Evolutionary conservation across 495 filamentous ascomycete species (phyloP).

Genomic region (Tuber calosporum): DNA sequence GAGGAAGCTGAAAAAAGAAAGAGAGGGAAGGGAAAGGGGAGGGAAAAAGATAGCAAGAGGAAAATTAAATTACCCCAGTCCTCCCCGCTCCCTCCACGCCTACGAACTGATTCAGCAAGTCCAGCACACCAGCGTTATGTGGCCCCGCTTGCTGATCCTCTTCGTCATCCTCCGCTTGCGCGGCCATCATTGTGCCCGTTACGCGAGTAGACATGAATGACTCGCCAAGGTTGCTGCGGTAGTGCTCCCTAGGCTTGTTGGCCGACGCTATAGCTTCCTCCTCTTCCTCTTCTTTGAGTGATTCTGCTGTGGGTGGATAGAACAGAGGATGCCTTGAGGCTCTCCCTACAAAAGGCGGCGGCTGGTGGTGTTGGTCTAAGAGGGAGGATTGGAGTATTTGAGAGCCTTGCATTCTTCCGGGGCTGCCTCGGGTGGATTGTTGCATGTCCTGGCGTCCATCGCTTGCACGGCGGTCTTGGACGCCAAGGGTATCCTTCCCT

Average conservation of each 20-base stretch:
- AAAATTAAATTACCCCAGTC: conserved; percentile 23
- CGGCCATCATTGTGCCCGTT: conserved; percentile 47
- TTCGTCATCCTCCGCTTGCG: conserved; percentile 50
- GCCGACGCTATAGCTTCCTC: conserved; percentile 40
- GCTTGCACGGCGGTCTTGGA: conserved; percentile 21
- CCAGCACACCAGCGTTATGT: conserved; percentile 61
- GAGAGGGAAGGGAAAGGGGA: neutral
- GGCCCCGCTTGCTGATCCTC: conserved; percentile 45
- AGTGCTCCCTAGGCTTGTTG: conserved; percentile 47
- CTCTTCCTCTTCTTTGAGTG: conserved; percentile 35
- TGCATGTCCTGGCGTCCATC: conserved; percentile 15
- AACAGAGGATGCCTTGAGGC: conserved; percentile 48
- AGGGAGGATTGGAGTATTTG: conserved; percentile 37
- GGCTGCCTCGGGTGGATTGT: conserved; percentile 26
- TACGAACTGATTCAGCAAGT: conserved; percentile 83
- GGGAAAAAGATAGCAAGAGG: neutral
- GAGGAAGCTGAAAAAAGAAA: too few relatives aligned
- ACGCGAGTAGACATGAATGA: conserved; percentile 57
- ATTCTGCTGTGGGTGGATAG: conserved; percentile 39
- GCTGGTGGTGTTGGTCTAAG: conserved; percentile 71
- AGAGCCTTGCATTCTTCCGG: conserved; percentile 26
- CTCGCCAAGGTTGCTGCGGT: conserved; percentile 56
- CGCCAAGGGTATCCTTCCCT: conserved; percentile 13
- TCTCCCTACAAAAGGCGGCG: conserved; percentile 43
- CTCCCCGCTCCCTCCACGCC: conserved; percentile 54